These are phyloP conservation scores for Neonectria neomacrospora DNA, from an alignment of 2,329 filamentous ascomycete genomes.

Conservation along the genomic window DNA sequence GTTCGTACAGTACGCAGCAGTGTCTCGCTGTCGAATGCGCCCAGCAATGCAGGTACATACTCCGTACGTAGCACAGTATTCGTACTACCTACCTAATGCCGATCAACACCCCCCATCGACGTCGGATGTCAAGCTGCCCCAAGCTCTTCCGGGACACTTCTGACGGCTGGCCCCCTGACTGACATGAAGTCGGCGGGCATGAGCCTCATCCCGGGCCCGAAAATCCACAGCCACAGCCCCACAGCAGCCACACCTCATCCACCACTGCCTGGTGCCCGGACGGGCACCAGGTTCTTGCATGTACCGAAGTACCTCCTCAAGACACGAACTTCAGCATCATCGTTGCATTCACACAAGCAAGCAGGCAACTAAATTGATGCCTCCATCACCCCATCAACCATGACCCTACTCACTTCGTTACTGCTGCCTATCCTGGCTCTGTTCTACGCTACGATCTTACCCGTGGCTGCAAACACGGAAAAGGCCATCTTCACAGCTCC, in stretches of 20 bases:
- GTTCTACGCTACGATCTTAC: constrained; percentile 27
- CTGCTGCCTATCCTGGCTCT: constrained; percentile 23
- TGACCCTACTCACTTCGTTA: constrained; percentile 17
- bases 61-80: neutral
- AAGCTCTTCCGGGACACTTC: constrained; percentile 18
- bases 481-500: constrained; percentile 91
- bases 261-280: no score
- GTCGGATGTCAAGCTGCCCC: constrained; percentile 18
- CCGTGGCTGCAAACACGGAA: constrained; percentile 78
- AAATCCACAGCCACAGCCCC: constrained; percentile 15
- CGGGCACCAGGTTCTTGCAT: neutral
- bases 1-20: neutral
- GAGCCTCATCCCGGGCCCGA: constrained; percentile 21
- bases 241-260: constrained; percentile 6
- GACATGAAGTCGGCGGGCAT: constrained; percentile 5
- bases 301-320: neutral
- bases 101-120: constrained; percentile 4
- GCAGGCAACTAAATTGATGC: neutral
- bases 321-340: constrained; percentile 2
- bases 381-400: constrained; percentile 11
- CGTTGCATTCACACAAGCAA: neutral
- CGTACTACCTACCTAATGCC: neutral
- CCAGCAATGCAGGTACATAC: neutral
- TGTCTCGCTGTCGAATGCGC: neutral
- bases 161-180: constrained; percentile 9